These are phyloP conservation scores for Aspergillus biplanus DNA, from an alignment of 495 filamentous ascomycete genomes.

Conservation along the genomic window DNA sequence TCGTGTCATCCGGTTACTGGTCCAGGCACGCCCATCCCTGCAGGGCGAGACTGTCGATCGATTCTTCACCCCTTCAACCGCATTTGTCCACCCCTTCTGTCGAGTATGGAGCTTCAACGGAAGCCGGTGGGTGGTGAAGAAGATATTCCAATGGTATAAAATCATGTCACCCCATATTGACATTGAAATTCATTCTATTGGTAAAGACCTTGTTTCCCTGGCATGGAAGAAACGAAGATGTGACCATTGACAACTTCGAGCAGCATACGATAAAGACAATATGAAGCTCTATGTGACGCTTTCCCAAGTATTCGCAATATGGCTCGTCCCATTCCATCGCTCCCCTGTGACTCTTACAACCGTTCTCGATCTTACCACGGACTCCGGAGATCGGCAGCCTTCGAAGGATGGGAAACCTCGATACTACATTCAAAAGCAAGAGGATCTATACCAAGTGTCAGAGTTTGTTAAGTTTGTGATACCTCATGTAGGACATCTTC, in stretches of 20 bases:
- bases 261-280: conserved; percentile 69
- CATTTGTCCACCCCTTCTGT: conserved; percentile 83
- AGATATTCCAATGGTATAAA: conserved; percentile 86
- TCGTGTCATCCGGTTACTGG: conserved; percentile 66
- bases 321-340: conserved; percentile 73
- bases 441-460: conserved; percentile 81
- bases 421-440: conserved; percentile 74
- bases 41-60: conserved; percentile 65
- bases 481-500: conserved; percentile 41
- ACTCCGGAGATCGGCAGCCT: conserved; percentile 25
- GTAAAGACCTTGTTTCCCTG: conserved; percentile 37
- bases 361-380: conserved; percentile 61
- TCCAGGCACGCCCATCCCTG: conserved; percentile 61
- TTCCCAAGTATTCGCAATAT: conserved; percentile 74
- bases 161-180: conserved; percentile 76
- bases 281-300: conserved; percentile 71
- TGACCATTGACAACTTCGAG: not conserved
- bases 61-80: conserved; percentile 70
- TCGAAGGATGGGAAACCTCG: conserved; percentile 30
- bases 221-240: not conserved
- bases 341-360: conserved; percentile 71
- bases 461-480: conserved; percentile 73
- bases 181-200: conserved; percentile 67
- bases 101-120: conserved; percentile 62
- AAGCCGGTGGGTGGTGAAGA: conserved; percentile 62